Evolutionary conservation across 1,139 yeast genomes (phyloP), one percentile per base, ranked within the genome.

Genomic region (Eremothecium sinecaudum): DNA sequence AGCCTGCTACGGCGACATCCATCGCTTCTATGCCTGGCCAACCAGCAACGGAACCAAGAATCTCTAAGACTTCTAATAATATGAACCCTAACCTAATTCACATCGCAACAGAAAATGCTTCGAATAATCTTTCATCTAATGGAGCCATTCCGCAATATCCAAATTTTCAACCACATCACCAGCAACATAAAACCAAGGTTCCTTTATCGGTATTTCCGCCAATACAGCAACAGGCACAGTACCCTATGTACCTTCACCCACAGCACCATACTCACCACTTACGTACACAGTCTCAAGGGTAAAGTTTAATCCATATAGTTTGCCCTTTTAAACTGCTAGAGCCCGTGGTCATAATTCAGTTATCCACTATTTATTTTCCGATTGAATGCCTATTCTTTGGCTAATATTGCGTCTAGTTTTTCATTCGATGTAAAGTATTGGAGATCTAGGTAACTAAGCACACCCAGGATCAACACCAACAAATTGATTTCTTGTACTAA

Each of bases 21-120:
- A 17, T 18, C n/a, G 16, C 10, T 12, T 24, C 28, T 3, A n/a
- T 11, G 28, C 30, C 19, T n/a, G 30, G 30, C 4, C 30, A 27
- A 14, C 7, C 7, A 9, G 7, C 12, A 8, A 8, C 7, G 13
- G 9, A 23, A 7, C 14, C 30, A 9, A 18, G 9, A 4, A n/a
- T 18, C 10, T 4, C 30, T 11, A 37, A 40, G 24, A 37, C 24
- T 23, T 40, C 43, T 6, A 28, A 37, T 10, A 37, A 37, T 23
- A 37, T 38, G 18, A 40, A 35, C 23, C 34, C 41, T 8, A 36
- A 40, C 16, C 25, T 37, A 14, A 33, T 37, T 22, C 33, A 31
- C 26, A 33, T 28, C 16, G 18, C 19, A n/a, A 16, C 30, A 9
- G 14, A 19, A 5, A 16, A 18, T 18, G 11, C 13, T 10, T 27